Conservation (phyloP, 345 rosid species). For the Euphorbia tirucalli region DNA sequence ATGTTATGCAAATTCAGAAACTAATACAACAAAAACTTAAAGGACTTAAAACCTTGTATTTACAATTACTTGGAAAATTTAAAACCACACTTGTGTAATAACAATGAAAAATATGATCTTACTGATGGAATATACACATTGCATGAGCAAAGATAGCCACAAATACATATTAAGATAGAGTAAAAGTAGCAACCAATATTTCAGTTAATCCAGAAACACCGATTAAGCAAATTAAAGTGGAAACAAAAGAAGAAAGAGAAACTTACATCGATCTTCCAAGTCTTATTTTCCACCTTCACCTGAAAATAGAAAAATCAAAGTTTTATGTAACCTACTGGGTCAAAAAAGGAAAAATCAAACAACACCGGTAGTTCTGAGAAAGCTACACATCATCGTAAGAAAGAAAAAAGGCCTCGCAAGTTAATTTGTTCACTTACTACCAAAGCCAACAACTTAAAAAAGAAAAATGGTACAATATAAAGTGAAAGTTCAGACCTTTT, state of each 20-base stretch:
- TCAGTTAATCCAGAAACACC: neutral
- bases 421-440: neutral
- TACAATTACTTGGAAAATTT: neutral
- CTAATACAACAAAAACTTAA: neutral
- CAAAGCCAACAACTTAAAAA: neutral
- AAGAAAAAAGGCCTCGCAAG: neutral
- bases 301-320: conserved; percentile 36
- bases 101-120: neutral
- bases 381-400: neutral
- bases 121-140: neutral
- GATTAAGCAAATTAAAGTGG: neutral
- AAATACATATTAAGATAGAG: neutral
- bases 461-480: neutral
- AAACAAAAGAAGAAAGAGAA: neutral
- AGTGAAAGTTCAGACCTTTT: conserved; percentile 49
- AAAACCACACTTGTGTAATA: neutral
- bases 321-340: neutral
- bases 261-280: conserved; percentile 90
- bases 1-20: neutral
- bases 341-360: neutral
- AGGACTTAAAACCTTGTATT: neutral
- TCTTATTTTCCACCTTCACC: conserved; percentile 93
- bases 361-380: neutral
- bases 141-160: neutral
- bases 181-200: neutral